Evolutionary conservation across 2,329 filamentous ascomycete species (phyloP).

Genomic region (Fusarium continuum): DNA sequence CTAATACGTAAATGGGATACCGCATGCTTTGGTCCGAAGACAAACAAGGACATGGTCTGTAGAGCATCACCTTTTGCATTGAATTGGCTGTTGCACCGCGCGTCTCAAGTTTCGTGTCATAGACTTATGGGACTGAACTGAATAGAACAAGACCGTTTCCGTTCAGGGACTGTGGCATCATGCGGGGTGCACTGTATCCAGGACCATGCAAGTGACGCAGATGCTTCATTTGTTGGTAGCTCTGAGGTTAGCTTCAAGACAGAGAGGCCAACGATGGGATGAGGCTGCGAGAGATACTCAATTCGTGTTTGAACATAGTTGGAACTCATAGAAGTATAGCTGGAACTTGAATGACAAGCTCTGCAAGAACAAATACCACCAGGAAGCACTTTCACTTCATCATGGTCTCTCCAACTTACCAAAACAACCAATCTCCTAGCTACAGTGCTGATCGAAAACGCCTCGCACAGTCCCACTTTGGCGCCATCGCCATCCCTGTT

Average conservation of each 20-base stretch:
- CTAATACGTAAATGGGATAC: too few relatives aligned
- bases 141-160: constrained; percentile 31
- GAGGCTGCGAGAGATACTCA: constrained; percentile 28
- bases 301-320: constrained; percentile 13
- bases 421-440: constrained; percentile 12
- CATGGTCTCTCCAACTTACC: constrained; percentile 1
- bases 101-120: constrained; percentile 21
- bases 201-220: constrained; percentile 22
- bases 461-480: constrained; percentile 37
- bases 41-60: background rate
- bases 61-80: constrained; percentile 4
- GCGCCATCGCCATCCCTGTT: constrained; percentile 44
- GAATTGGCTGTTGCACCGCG: background rate
- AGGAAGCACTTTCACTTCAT: background rate
- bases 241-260: constrained; percentile 12
- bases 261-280: constrained; percentile 8
- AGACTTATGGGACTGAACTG: constrained; percentile 4
- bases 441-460: constrained; percentile 35
- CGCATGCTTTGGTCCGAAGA: background rate
- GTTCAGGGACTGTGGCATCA: constrained; percentile 41
- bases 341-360: background rate
- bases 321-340: background rate
- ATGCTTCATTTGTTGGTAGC: constrained; percentile 7
- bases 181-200: constrained; percentile 44
- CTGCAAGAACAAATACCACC: background rate